A percentile compares a stretch with the other conserved stretches of the same genome.
phyloP scores from a whole-genome alignment of 331 rosid genomes.

The Stylosanthes scabra region DNA sequence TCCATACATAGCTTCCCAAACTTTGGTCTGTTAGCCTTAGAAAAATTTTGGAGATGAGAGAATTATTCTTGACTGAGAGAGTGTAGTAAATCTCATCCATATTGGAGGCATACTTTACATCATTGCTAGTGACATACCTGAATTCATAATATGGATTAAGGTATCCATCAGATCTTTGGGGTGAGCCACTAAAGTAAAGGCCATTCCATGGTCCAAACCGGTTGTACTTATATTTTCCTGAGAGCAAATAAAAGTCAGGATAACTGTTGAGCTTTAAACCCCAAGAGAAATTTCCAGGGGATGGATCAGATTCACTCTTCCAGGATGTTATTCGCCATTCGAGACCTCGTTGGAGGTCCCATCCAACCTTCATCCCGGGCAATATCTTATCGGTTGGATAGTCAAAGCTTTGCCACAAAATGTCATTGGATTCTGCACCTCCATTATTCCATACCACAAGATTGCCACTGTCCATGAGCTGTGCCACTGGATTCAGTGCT shows the following conservation, averaged over 20 bases:
- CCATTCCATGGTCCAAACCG: slow-evolving; percentile 63
- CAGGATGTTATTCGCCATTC: slow-evolving; percentile 35
- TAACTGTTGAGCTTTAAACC: slow-evolving; percentile 38
- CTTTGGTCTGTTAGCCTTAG: slow-evolving; percentile 39
- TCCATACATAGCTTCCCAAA: too few species aligned
- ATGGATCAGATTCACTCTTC: slow-evolving; percentile 49
- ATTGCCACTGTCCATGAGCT: slow-evolving; percentile 13
- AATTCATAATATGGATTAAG: not conserved
- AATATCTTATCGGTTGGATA: not conserved
- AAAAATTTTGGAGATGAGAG: slow-evolving; percentile 35
- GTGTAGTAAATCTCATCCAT: slow-evolving; percentile 43
- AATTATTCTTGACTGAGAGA: not conserved
- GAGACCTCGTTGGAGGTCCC: slow-evolving; percentile 2
- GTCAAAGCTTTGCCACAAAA: slow-evolving; percentile 16
- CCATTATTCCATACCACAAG: slow-evolving; percentile 16
- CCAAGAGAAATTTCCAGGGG: slow-evolving; percentile 43
- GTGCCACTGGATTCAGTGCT: slow-evolving; percentile 4
- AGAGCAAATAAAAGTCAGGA: slow-evolving; percentile 42
- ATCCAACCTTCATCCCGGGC: slow-evolving; percentile 12
- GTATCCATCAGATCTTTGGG: too few species aligned
- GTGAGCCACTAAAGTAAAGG: slow-evolving; percentile 26
- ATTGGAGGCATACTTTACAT: slow-evolving; percentile 24
- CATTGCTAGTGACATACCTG: slow-evolving; percentile 1
- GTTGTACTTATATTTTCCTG: slow-evolving; percentile 26
- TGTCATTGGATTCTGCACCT: not conserved